Conservation (phyloP, 495 filamentous ascomycete genomes). For the Xylaria sp. region DNA sequence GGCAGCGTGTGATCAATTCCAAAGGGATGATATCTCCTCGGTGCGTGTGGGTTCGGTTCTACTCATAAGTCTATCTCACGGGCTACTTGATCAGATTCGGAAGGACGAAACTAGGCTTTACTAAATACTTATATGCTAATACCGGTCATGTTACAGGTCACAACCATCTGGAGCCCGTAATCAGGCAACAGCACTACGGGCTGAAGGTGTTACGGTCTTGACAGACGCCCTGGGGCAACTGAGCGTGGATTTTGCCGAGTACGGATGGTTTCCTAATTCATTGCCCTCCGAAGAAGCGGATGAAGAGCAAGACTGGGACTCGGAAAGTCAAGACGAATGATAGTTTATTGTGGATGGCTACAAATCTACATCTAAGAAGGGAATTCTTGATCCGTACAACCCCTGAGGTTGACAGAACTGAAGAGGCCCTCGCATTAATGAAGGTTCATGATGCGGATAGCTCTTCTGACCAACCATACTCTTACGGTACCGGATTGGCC, state of each 20-base stretch:
- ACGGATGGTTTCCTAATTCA: conserved; percentile 77
- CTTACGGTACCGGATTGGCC: neutral
- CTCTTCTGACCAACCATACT: neutral
- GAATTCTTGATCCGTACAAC: neutral
- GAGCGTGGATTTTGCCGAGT: conserved; percentile 68
- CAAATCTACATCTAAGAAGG: neutral
- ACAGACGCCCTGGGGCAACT: conserved; percentile 72
- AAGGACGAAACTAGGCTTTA: neutral
- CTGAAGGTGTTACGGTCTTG: conserved; percentile 73
- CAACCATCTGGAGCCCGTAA: conserved; percentile 68
- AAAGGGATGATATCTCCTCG: conserved; percentile 85
- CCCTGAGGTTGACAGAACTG: neutral
- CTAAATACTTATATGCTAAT: neutral
- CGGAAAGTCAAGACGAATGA: conserved; percentile 18
- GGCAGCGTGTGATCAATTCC: conserved; percentile 90
- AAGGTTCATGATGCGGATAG: too few relatives aligned
- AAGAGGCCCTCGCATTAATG: neutral
- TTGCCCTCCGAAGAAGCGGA: conserved; percentile 61
- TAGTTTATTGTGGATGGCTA: neutral
- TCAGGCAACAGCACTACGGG: conserved; percentile 70
- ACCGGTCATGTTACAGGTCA: conserved; percentile 53
- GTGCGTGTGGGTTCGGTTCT: conserved; percentile 49
- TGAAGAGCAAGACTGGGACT: conserved; percentile 30
- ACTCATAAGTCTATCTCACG: neutral
- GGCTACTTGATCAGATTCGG: neutral